Conservation (phyloP, 2,329 filamentous ascomycete species). For the Neonectria faginata region DNA sequence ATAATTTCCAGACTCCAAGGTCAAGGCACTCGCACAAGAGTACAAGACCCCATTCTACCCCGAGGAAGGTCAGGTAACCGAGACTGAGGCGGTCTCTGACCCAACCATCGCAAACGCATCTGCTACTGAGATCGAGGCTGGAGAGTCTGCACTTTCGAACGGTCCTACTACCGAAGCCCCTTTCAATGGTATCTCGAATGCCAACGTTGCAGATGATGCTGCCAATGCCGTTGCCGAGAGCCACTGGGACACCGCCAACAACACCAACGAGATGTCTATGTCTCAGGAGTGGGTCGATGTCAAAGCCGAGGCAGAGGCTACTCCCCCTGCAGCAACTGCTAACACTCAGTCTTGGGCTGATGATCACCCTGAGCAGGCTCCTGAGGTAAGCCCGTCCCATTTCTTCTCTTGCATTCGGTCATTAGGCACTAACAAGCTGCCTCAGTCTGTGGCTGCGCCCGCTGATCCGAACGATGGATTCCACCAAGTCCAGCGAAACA, state of each 20-base stretch:
- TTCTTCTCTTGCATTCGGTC: neutral
- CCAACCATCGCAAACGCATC: conserved; percentile 75
- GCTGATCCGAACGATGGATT: conserved; percentile 73
- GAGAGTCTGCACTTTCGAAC: conserved; percentile 56
- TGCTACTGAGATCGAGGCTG: conserved; percentile 73
- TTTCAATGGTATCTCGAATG: conserved; percentile 60
- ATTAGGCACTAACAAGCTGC: conserved; percentile 25
- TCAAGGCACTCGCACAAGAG: conserved; percentile 61
- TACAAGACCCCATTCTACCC: conserved; percentile 60
- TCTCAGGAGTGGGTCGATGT: conserved; percentile 78
- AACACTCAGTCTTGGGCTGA: conserved; percentile 83
- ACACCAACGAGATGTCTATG: conserved; percentile 53
- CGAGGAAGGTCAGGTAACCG: conserved; percentile 48
- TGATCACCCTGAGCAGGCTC: conserved; percentile 71
- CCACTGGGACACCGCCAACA: conserved; percentile 70
- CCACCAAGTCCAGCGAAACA: conserved; percentile 75
- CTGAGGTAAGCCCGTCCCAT: conserved; percentile 53
- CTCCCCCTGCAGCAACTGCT: conserved; percentile 67
- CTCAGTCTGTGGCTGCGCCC: conserved; percentile 52
- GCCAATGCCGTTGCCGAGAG: conserved; percentile 72
- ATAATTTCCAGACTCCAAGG: conserved; percentile 49
- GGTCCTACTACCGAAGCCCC: conserved; percentile 53
- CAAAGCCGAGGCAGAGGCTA: conserved; percentile 79
- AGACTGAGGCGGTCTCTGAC: conserved; percentile 62
- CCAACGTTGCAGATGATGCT: conserved; percentile 63